Base-by-base conservation (phyloP, 2,329 filamentous ascomycete species). In the Boeremia lycopersici region DNA sequence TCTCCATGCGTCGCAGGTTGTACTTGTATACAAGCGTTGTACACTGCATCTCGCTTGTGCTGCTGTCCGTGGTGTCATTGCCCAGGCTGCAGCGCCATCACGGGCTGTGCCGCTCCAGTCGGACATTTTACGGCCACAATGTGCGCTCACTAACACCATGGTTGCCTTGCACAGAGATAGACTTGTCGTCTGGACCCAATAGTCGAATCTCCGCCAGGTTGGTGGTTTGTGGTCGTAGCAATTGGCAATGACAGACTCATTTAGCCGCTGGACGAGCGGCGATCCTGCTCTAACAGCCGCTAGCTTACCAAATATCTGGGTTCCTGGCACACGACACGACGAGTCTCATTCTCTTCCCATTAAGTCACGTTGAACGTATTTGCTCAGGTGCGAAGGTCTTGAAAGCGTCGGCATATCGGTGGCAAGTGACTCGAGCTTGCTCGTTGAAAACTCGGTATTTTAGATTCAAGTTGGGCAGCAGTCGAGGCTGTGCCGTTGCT, bases 1-100 rank as follows among this genome's bases (percentile, higher is more conserved):
- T 7, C 11, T 26, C 39, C 34, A 13, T 46, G 39, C 36, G 15
- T 43, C 25, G 28, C 34, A 47, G 33, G n/a, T 39, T 25, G 36
- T 56, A 50, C 47, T 47, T 44, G 50, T 54, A 53, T 53, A 56
- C 57, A 47, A 41, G 34, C 34, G 42, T 43, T 30, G 43, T 30
- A 56, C 47, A 31, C 42, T 25, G 30, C 48, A 17, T n/a, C 47
- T 40, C 12, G 38, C 34, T 39, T 39, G 49, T 53, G 46, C 26
- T 47, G 26, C 11, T 39, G 30, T 42, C 45, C 40, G 31, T 28
- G 26, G 25, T n/a, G 36, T 36, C 44, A 54, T 39, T 28, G 33
- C 38, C 28, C 26, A 50, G 52, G 52, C 52, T 50, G 29, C 46
- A 50, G 46, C 36, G 25, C 29, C 35, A 26, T 41, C 33, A 28